Conservation (phyloP, 164 flowering plant genomes). For the Chimonanthus salicifolius region DNA sequence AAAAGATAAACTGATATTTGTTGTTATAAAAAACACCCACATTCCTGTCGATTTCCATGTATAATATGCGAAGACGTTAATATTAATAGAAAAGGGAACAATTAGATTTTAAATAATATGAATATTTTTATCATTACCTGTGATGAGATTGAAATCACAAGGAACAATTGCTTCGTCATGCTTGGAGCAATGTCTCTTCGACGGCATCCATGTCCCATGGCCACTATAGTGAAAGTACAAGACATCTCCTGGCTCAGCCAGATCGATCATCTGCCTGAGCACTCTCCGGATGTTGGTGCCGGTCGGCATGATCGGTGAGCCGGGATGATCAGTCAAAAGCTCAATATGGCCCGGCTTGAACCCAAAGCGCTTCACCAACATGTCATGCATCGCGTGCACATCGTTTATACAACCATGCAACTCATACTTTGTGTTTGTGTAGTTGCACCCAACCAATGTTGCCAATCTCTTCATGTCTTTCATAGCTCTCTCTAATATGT, state of each 20-base stretch:
- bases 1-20: no score
- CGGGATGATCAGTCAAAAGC: slow-evolving; percentile 48
- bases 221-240: slow-evolving; percentile 76
- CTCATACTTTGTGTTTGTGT: slow-evolving; percentile 45
- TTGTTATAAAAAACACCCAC: no score
- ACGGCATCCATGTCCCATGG: slow-evolving; percentile 66
- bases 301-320: slow-evolving; percentile 43
- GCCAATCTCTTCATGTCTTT: slow-evolving; percentile 40
- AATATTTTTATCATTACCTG: slow-evolving; percentile 34
- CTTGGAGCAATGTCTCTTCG: slow-evolving; percentile 16
- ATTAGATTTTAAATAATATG: no score
- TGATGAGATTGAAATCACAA: slow-evolving; percentile 72
- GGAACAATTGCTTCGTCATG: slow-evolving; percentile 81
- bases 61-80: no score
- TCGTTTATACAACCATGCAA: slow-evolving; percentile 84
- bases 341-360: slow-evolving; percentile 36
- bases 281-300: slow-evolving; percentile 58
- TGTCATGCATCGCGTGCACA: slow-evolving; percentile 42
- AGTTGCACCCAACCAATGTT: slow-evolving; percentile 64
- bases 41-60: no score
- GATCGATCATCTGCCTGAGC: slow-evolving; percentile 42
- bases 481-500: slow-evolving; percentile 1
- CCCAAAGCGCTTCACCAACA: slow-evolving; percentile 42
- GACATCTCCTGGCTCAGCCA: slow-evolving; percentile 51
- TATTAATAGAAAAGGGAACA: no score